Percentiles rank a stretch among this genome's conserved stretches.
Evolutionary conservation across 2,329 filamentous ascomycete genomes (phyloP).

Genomic region (Lecanicillium sp.): DNA sequence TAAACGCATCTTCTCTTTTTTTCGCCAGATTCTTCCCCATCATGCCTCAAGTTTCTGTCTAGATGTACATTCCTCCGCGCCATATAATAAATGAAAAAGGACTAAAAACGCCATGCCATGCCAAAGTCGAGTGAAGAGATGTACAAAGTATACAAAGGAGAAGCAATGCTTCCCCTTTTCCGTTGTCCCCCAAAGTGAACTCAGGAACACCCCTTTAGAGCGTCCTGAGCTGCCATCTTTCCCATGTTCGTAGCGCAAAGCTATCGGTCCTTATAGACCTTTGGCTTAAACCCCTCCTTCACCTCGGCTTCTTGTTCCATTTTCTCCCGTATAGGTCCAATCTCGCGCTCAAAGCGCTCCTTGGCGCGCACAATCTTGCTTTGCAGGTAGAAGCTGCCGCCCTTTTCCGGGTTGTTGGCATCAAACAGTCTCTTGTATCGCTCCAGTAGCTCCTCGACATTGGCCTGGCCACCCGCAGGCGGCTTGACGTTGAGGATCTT

Average conservation of each 20-base stretch:
- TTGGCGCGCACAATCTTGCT: constrained; percentile 90
- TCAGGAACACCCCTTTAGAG: background rate
- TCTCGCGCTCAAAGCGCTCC: constrained; percentile 84
- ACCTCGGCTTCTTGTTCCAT: constrained; percentile 68
- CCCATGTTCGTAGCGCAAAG: background rate
- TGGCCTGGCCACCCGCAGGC: constrained; percentile 62
- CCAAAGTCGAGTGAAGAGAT: constrained; percentile 48
- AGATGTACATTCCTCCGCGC: constrained; percentile 11
- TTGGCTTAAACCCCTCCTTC: constrained; percentile 85
- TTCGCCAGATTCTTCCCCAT: too few relatives aligned
- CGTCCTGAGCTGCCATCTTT: background rate
- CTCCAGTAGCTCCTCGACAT: constrained; percentile 71
- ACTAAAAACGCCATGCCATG: constrained; percentile 44
- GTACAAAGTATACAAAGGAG: constrained; percentile 30
- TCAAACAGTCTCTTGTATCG: constrained; percentile 95
- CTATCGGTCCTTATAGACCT: constrained; percentile 82
- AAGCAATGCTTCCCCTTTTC: constrained; percentile 9
- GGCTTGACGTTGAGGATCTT: constrained; percentile 94
- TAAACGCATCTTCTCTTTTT: too few relatives aligned
- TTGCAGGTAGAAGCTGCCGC: constrained; percentile 95
- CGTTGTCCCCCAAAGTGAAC: background rate
- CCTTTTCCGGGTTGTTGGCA: constrained; percentile 87
- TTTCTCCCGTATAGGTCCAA: constrained; percentile 63
- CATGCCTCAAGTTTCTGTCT: constrained; percentile 17
- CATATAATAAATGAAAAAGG: background rate